Conservation (phyloP, 2,329 filamentous ascomycete species). For the Stachybotrys echinatus region DNA sequence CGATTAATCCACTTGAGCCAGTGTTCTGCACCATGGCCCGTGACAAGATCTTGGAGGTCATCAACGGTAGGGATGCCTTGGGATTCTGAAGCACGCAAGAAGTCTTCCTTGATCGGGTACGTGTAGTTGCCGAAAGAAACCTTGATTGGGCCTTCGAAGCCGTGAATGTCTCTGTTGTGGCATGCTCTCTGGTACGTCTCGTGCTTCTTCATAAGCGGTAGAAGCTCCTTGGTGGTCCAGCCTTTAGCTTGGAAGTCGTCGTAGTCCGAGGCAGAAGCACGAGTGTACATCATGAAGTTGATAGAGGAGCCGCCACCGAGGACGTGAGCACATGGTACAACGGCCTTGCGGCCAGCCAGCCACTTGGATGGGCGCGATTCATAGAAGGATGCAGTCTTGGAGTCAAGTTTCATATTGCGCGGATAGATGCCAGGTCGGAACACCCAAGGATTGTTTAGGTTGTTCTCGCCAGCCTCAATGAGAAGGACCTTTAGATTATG, state of each 20-base stretch:
- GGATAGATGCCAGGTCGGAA: conserved; percentile 72
- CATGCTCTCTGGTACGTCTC: conserved; percentile 69
- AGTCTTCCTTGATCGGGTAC: conserved; percentile 79
- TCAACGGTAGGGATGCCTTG: conserved; percentile 71
- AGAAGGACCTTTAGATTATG: conserved; percentile 66
- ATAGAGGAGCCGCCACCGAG: conserved; percentile 69
- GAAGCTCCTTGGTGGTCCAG: conserved; percentile 71
- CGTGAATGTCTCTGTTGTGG: conserved; percentile 63
- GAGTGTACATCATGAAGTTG: conserved; percentile 63
- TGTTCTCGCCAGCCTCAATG: conserved; percentile 67
- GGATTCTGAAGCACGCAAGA: conserved; percentile 65
- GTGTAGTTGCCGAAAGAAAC: conserved; percentile 78
- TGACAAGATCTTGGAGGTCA: conserved; percentile 68
- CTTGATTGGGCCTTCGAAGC: conserved; percentile 76
- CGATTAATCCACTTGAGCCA: conserved; percentile 86
- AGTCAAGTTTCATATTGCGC: conserved; percentile 73
- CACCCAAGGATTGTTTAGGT: conserved; percentile 74
- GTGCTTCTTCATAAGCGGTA: conserved; percentile 75
- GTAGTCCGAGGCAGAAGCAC: conserved; percentile 37
- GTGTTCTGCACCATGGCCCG: conserved; percentile 68
- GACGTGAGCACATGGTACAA: conserved; percentile 70
- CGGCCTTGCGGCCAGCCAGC: conserved; percentile 64
- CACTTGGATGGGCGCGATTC: conserved; percentile 70
- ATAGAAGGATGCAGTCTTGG: conserved; percentile 78
- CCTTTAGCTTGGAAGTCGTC: conserved; percentile 76